Percentiles rank a stretch among this genome's conserved stretches.
phyloP scores from a whole-genome alignment of 257 asterid species.

The Orobanche coerulescens region DNA sequence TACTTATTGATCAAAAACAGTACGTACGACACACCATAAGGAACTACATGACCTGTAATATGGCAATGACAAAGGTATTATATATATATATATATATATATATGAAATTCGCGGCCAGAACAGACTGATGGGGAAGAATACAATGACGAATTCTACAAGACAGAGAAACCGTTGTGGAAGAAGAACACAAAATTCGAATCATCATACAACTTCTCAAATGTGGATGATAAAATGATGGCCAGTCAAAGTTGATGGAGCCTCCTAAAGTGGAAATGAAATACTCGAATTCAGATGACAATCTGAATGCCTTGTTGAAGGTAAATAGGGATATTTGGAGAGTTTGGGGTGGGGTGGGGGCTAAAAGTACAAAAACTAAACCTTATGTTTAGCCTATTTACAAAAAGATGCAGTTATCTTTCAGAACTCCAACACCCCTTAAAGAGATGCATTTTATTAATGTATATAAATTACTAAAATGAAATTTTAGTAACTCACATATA shows the following conservation, averaged over 20 bases:
- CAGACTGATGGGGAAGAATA: conserved; percentile 74
- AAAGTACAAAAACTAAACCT: background rate
- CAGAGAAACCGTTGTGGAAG: conserved; percentile 57
- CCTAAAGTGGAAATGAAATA: conserved; percentile 47
- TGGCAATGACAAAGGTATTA: too few species aligned
- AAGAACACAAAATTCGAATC: conserved; percentile 47
- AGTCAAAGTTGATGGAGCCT: conserved; percentile 65
- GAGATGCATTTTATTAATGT: background rate
- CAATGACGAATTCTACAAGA: conserved; percentile 72
- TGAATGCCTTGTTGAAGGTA: conserved; percentile 72
- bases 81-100: too few species aligned
- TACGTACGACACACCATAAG: too few species aligned
- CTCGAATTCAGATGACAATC: conserved; percentile 47
- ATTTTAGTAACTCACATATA: too few species aligned
- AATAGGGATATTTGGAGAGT: too few species aligned
- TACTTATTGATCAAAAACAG: too few species aligned
- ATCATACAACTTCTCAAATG: conserved; percentile 33
- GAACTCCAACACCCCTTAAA: background rate
- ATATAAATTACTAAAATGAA: too few species aligned
- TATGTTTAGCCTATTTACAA: background rate
- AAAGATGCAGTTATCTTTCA: background rate
- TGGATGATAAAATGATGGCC: conserved; percentile 52
- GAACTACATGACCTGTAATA: too few species aligned
- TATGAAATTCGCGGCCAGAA: conserved; percentile 71
- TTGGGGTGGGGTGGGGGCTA: background rate